Conservation (phyloP, 192 early-diverging fungal genomes). For the Gigaspora rosea region DNA sequence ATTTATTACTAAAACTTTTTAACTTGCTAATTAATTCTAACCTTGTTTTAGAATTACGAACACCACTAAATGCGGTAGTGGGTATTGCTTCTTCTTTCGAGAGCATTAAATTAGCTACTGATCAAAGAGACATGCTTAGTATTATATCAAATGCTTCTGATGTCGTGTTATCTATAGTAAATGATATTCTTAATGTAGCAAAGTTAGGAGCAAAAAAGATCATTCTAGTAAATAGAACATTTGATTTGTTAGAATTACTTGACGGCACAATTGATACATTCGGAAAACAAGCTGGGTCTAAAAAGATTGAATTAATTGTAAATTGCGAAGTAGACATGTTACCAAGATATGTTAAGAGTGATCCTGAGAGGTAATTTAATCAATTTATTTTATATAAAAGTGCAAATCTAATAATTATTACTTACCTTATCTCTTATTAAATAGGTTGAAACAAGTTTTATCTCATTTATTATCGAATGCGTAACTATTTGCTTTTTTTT, state of each 20-base stretch:
- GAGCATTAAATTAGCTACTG: slow-evolving; percentile 38
- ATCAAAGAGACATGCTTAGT: slow-evolving; percentile 47
- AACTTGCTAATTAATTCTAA: background rate
- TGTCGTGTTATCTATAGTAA: slow-evolving; percentile 42
- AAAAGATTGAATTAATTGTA: slow-evolving; percentile 48
- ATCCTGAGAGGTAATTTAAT: slow-evolving; percentile 32
- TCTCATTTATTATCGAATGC: slow-evolving; percentile 59
- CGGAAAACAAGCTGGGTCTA: slow-evolving; percentile 40
- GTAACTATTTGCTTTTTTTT: background rate
- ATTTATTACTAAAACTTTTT: background rate
- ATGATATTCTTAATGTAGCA: slow-evolving; percentile 44
- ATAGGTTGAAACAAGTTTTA: slow-evolving; percentile 43
- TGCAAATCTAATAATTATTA: background rate
- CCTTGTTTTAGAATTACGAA: slow-evolving; percentile 25
- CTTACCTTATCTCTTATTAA: background rate
- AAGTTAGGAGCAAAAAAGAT: slow-evolving; percentile 46
- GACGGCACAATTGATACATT: slow-evolving; percentile 46
- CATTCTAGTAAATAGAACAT: slow-evolving; percentile 47
- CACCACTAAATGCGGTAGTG: slow-evolving; percentile 44
- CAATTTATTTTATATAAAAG: background rate
- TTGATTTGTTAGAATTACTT: slow-evolving; percentile 45
- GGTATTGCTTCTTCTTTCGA: slow-evolving; percentile 45
- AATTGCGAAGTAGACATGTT: slow-evolving; percentile 44
- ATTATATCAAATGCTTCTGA: slow-evolving; percentile 47
- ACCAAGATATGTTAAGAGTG: slow-evolving; percentile 38